phyloP scores from a whole-genome alignment of 495 filamentous ascomycete genomes.

The Margaritispora aquatica region DNA sequence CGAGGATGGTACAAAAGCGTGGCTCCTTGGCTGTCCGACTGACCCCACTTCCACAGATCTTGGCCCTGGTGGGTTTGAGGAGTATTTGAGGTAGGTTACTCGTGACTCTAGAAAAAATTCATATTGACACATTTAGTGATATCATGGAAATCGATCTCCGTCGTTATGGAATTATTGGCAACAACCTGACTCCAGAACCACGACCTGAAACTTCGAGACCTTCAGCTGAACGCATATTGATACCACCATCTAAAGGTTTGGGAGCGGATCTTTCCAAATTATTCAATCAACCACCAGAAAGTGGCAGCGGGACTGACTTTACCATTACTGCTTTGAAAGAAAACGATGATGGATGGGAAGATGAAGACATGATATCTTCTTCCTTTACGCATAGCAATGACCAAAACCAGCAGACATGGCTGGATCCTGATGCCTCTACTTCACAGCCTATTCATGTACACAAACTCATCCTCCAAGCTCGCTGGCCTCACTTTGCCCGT shows the following conservation, averaged over 20 bases:
- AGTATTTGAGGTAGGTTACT: slow-evolving; percentile 57
- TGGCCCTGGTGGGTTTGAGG: slow-evolving; percentile 55
- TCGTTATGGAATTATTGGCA: slow-evolving; percentile 79
- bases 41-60: slow-evolving; percentile 46
- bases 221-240: slow-evolving; percentile 23
- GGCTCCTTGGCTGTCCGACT: slow-evolving; percentile 86
- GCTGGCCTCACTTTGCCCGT: slow-evolving; percentile 94
- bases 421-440: slow-evolving; percentile 55
- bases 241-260: slow-evolving; percentile 54
- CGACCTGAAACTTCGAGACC: slow-evolving; percentile 50
- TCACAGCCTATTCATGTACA: slow-evolving; percentile 91
- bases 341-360: slow-evolving; percentile 56
- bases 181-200: slow-evolving; percentile 57
- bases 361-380: slow-evolving; percentile 53
- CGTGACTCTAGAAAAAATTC: background rate
- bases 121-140: slow-evolving; percentile 45
- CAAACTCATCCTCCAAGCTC: slow-evolving; percentile 82
- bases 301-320: slow-evolving; percentile 78
- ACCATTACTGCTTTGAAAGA: slow-evolving; percentile 71
- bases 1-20: slow-evolving; percentile 87
- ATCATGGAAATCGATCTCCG: slow-evolving; percentile 85
- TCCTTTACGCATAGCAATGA: slow-evolving; percentile 35
- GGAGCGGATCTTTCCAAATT: slow-evolving; percentile 74
- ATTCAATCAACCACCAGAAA: slow-evolving; percentile 77
- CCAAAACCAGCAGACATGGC: slow-evolving; percentile 50